Evolutionary conservation across 2,329 filamentous ascomycete genomes (phyloP), one percentile per base, ranked within the genome.

Genomic region (Aspergillus luchuensis): DNA sequence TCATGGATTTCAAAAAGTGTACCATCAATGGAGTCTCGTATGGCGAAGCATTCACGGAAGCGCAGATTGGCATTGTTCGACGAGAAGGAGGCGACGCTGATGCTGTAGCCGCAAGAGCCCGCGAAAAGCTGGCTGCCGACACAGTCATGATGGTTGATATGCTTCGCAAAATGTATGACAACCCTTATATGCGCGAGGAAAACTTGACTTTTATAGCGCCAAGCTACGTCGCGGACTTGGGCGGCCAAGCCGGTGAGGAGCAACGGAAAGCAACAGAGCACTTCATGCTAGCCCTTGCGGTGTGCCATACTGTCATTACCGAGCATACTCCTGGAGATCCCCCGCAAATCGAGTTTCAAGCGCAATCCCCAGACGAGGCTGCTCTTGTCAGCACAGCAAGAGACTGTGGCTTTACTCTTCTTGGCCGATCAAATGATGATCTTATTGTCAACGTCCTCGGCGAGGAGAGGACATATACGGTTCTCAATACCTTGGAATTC

Each of bases 1-100:
- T 96, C 56, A 96, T 96, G 95, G 96, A 99, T 76, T 99, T 98
- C 85, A 99, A 98, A 78, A 99, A 99, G 78, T 92, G 90, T 58
- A 96, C 93, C 0, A 89, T 99, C 77, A 98, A 98, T 71, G 94
- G 94, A n/a, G 86, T 95, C 62, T 88, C 93, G 0, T 99, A 99
- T 68, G 95, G 96, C 63, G 95, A 99, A 79, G 95, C 95, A 0
- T 99, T 97, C 72, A 99, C 96, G 0, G 95, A 99, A 77, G 95
- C 95, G 0, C 91, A 97, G 76, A 91, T 94, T 55, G 95, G 95
- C 59, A 95, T 99, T 91, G 92, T 96, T 74, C 92, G 94, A 77
- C 87, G 95, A 62, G 81, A 94, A 76, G 95, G 95, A 52, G 85
- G 97, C 54, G 88, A 98, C 71, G 89, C 93, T 4, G 93, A 94